Percentiles rank a stretch among this genome's conserved stretches.
Conservation (phyloP, 2,329 filamentous ascomycete species). For the Domatiomyces catenatus region DNA sequence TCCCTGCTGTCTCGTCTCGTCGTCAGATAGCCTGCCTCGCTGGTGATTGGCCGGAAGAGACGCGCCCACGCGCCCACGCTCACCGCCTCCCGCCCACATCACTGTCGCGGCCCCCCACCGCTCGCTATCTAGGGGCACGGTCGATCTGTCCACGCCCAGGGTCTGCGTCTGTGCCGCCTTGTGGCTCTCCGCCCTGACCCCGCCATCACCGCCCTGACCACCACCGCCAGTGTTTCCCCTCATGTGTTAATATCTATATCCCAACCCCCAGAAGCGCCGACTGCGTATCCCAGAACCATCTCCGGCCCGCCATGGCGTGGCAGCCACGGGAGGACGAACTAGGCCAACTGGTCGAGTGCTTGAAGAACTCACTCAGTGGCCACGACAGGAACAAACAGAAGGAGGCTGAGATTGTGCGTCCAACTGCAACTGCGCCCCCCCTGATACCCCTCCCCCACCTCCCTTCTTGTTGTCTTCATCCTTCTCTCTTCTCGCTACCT, state of each 20-base stretch:
- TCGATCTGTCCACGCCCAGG: neutral
- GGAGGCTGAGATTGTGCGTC: constrained; percentile 70
- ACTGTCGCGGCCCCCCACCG: no score
- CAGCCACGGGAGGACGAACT: constrained; percentile 77
- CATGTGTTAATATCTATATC: neutral
- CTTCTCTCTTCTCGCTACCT: neutral
- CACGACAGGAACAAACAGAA: constrained; percentile 68
- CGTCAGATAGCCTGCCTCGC: neutral
- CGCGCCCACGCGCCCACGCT: neutral
- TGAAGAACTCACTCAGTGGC: constrained; percentile 82
- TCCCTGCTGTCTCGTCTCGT: neutral
- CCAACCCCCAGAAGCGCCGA: neutral
- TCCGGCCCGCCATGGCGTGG: constrained; percentile 58
- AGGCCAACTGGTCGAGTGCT: constrained; percentile 72
- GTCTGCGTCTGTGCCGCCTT: neutral
- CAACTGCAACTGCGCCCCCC: constrained; percentile 1
- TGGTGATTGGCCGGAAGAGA: neutral
- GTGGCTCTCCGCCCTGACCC: neutral
- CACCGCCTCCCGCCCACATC: neutral
- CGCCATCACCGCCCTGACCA: neutral
- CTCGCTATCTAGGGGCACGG: no score
- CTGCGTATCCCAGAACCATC: neutral
- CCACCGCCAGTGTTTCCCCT: neutral
- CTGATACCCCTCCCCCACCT: neutral
- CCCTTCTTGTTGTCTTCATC: constrained; percentile 7